Evolutionary conservation across 2,329 filamentous ascomycete species (phyloP).

Genomic region (Pseudocercospora cruenta): DNA sequence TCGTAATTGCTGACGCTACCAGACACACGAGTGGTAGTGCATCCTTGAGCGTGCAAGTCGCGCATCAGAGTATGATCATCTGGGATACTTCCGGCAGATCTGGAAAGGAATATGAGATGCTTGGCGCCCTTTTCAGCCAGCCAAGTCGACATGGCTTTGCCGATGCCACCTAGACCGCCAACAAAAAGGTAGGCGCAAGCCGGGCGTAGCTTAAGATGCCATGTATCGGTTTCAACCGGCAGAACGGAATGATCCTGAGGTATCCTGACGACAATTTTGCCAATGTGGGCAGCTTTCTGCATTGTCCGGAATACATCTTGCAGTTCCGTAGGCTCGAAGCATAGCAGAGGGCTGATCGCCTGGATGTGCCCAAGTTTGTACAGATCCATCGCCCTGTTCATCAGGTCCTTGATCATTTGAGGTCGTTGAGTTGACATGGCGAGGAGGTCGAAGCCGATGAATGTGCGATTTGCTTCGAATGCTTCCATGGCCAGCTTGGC

Average conservation of each 20-base stretch:
- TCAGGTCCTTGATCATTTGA: not conserved
- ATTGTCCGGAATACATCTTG: conserved; percentile 2
- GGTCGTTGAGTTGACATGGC: not conserved
- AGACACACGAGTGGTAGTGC: not conserved
- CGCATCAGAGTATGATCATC: not conserved
- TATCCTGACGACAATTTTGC: conserved; percentile 14
- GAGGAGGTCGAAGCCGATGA: conserved; percentile 8
- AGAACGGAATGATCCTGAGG: not conserved
- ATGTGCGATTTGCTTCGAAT: conserved; percentile 4
- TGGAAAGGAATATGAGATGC: conserved; percentile 9
- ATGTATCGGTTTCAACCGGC: not conserved
- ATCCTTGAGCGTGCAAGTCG: not conserved
- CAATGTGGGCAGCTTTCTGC: conserved; percentile 13
- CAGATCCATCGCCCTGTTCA: not conserved
- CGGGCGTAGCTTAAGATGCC: not conserved
- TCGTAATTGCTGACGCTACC: not conserved
- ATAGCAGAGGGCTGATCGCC: not conserved
- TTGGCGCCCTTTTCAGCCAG: conserved; percentile 16
- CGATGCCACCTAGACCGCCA: conserved; percentile 21
- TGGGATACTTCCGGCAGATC: not conserved
- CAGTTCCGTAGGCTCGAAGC: conserved; percentile 6
- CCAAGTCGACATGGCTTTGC: conserved; percentile 14
- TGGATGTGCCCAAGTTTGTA: not conserved
- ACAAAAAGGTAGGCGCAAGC: conserved; percentile 18
- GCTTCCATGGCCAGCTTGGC: conserved; percentile 13